A percentile compares a stretch with the other conserved stretches of the same genome.
Conservation (phyloP, 1,284 basidiomycete genomes). For the Thelephora terrestris region DNA sequence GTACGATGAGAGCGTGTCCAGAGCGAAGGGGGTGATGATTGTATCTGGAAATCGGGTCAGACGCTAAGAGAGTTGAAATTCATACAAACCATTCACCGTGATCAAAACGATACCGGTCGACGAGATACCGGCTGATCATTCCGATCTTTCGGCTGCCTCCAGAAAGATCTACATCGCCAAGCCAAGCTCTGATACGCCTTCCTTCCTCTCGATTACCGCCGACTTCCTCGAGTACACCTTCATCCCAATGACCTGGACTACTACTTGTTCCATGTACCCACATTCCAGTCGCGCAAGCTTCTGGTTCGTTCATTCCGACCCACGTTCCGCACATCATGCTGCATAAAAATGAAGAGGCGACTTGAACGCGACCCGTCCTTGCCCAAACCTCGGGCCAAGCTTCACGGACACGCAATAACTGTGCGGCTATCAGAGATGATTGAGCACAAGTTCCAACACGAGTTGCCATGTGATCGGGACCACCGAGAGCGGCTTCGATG, state of each 20-base stretch:
- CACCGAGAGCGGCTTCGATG: slow-evolving; percentile 63
- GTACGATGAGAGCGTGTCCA: slow-evolving; percentile 64
- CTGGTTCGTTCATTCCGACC: slow-evolving; percentile 62
- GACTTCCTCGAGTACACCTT: slow-evolving; percentile 63
- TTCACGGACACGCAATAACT: slow-evolving; percentile 60
- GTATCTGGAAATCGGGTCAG: slow-evolving; percentile 38
- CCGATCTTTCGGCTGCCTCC: slow-evolving; percentile 53
- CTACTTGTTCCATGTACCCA: slow-evolving; percentile 43
- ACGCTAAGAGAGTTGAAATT: slow-evolving; percentile 2
- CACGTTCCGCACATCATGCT: slow-evolving; percentile 63
- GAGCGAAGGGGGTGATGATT: slow-evolving; percentile 64
- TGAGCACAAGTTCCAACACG: slow-evolving; percentile 63
- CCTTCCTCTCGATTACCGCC: slow-evolving; percentile 67
- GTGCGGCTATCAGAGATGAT: slow-evolving; percentile 57
- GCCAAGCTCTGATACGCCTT: slow-evolving; percentile 55
- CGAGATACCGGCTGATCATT: slow-evolving; percentile 60
- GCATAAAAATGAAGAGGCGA: slow-evolving; percentile 62
- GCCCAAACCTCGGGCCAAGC: slow-evolving; percentile 67
- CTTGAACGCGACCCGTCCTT: slow-evolving; percentile 55
- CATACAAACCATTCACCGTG: slow-evolving; percentile 35
- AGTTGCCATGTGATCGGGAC: slow-evolving; percentile 62
- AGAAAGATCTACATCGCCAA: slow-evolving; percentile 61
- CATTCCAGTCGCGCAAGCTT: slow-evolving; percentile 67
- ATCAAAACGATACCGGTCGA: slow-evolving; percentile 72
- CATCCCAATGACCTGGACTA: slow-evolving; percentile 53